Evolutionary conservation across 1,139 yeast genomes (phyloP).

Genomic region (Magnusiomyces suaveolens): DNA sequence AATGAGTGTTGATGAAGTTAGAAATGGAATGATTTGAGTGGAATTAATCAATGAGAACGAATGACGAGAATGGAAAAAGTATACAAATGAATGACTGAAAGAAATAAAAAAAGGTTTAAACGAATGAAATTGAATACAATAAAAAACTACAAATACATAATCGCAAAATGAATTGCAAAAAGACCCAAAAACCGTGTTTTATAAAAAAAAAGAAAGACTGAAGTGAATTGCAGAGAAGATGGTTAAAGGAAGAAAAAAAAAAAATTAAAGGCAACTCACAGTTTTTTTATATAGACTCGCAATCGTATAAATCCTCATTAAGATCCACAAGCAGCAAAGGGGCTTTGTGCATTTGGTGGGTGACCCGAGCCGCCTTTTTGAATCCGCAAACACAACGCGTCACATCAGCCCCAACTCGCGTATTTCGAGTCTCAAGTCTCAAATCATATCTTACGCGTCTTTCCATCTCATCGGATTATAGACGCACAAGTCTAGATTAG

Average conservation of each 20-base stretch:
- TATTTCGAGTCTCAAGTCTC: background rate
- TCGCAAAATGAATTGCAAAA: background rate
- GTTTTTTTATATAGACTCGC: no score
- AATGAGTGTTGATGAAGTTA: background rate
- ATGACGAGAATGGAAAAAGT: background rate
- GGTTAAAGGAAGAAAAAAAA: slow-evolving; percentile 1
- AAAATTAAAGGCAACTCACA: background rate
- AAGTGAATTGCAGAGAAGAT: background rate
- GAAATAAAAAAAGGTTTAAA: background rate
- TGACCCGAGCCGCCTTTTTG: background rate
- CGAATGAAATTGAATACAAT: background rate
- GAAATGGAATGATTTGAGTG: background rate
- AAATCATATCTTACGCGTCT: background rate
- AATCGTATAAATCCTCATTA: background rate
- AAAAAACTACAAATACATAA: slow-evolving; percentile 1
- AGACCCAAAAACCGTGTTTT: background rate
- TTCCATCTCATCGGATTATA: no score
- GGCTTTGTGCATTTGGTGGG: background rate
- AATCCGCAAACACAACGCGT: background rate
- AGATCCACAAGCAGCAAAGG: background rate
- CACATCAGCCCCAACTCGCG: background rate
- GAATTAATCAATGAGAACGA: background rate
- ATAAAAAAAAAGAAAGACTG: slow-evolving; percentile 2
- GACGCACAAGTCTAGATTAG: no score
- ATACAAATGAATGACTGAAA: background rate